A percentile compares a stretch with the other conserved stretches of the same genome.
These are phyloP conservation scores for Fragosphaeria purpurea DNA, from an alignment of 2,329 filamentous ascomycete species.

Conservation along the genomic window DNA sequence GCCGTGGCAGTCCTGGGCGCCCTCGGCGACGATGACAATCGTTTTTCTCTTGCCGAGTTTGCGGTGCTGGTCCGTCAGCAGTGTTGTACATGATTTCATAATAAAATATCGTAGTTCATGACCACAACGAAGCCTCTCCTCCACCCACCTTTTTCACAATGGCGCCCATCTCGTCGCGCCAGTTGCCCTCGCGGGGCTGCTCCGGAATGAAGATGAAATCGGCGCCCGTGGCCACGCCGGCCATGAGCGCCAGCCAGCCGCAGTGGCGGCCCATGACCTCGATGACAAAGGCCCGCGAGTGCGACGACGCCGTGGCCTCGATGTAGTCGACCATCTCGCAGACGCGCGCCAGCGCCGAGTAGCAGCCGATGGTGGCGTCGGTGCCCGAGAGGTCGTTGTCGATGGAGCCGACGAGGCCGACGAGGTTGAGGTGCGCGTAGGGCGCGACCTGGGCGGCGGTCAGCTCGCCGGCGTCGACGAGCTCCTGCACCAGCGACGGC, in stretches of 20 bases:
- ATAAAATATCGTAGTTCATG: no score
- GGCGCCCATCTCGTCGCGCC: conserved; percentile 78
- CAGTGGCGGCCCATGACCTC: conserved; percentile 99
- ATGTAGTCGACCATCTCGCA: conserved; percentile 96
- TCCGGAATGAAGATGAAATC: conserved; percentile 98
- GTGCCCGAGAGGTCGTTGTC: conserved; percentile 98
- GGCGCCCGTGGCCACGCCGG: conserved; percentile 86
- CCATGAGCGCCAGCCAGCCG: conserved; percentile 94
- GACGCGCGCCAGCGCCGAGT: conserved; percentile 84
- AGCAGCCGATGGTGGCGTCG: conserved; percentile 94
- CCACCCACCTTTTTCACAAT: conserved; percentile 56
- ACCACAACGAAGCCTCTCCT: no score
- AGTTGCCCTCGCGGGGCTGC: conserved; percentile 76
- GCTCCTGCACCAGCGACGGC: conserved; percentile 77
- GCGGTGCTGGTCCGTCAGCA: conserved; percentile 53
- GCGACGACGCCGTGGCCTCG: conserved; percentile 86
- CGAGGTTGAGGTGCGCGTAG: conserved; percentile 85
- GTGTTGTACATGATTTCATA: no score
- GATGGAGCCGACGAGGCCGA: conserved; percentile 91
- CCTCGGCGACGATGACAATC: conserved; percentile 95
- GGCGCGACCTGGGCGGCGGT: conserved; percentile 60
- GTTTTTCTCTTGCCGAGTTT: conserved; percentile 88
- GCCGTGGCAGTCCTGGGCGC: conserved; percentile 74
- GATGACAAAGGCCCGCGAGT: conserved; percentile 92
- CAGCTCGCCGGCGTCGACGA: conserved; percentile 65